Conservation (phyloP, 192 early-diverging fungal genomes). For the Umbelopsis vinacea region DNA sequence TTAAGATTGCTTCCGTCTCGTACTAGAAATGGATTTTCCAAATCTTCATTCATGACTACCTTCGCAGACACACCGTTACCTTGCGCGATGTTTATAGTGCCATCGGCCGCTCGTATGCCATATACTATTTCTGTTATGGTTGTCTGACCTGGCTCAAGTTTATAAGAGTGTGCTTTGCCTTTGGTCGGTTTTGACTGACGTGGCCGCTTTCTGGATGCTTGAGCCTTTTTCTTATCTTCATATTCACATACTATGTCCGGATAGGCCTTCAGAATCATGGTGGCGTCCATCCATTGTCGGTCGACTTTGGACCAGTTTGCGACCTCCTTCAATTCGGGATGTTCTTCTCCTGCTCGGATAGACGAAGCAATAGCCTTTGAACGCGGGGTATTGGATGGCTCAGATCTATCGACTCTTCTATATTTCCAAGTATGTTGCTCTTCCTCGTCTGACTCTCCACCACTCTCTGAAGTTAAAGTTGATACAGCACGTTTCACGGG, state of each 20-base stretch:
- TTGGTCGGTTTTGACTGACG: neutral
- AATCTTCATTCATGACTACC: neutral
- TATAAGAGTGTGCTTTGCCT: neutral
- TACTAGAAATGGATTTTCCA: conserved; percentile 6
- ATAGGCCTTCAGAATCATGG: neutral
- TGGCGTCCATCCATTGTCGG: conserved; percentile 30
- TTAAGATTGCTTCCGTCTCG: neutral
- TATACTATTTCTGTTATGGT: neutral
- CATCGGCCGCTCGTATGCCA: neutral
- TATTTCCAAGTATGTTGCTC: neutral
- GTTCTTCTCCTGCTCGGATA: neutral
- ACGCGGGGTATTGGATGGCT: neutral
- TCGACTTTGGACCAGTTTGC: conserved; percentile 7
- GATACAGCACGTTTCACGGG: neutral
- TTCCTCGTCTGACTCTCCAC: neutral
- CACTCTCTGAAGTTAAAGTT: neutral
- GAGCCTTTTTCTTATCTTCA: neutral
- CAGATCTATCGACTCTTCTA: neutral
- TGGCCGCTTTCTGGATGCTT: neutral
- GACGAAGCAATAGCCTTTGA: neutral
- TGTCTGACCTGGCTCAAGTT: neutral
- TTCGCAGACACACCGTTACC: neutral
- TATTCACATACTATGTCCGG: conserved; percentile 14
- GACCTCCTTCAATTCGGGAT: neutral
- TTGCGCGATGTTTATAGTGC: neutral